Evolutionary conservation across 2,329 filamentous ascomycete species (phyloP).

Genomic region (Dothideomycetes sp.): DNA sequence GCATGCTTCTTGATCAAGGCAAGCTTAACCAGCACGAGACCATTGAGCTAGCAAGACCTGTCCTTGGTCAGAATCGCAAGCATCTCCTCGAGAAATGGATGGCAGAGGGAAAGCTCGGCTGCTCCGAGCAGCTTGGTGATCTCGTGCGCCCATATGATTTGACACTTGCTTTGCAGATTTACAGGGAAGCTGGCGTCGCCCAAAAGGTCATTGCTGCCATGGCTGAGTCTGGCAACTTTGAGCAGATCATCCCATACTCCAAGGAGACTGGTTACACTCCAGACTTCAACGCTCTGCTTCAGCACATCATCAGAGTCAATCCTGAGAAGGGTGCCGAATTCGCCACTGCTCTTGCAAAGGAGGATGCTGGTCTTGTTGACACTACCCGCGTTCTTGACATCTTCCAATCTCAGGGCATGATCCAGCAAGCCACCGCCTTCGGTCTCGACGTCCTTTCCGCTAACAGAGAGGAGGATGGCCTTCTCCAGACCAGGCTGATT

Average conservation of each 20-base stretch:
- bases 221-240: conserved; percentile 91
- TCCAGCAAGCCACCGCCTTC: conserved; percentile 97
- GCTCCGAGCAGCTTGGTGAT: conserved; percentile 93
- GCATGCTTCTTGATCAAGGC: conserved; percentile 92
- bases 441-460: conserved; percentile 89
- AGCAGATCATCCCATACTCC: conserved; percentile 89
- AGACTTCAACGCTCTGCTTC: conserved; percentile 86
- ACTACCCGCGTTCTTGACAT: conserved; percentile 93
- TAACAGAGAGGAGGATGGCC: conserved; percentile 85
- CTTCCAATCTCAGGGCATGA: conserved; percentile 95
- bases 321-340: conserved; percentile 93
- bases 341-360: conserved; percentile 80
- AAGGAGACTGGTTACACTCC: conserved; percentile 78
- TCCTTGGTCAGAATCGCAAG: conserved; percentile 87
- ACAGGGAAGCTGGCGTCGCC: conserved; percentile 78
- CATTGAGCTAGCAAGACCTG: conserved; percentile 82
- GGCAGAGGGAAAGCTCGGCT: conserved; percentile 88
- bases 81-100: conserved; percentile 97
- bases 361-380: conserved; percentile 79
- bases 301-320: conserved; percentile 84
- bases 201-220: conserved; percentile 93
- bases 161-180: conserved; percentile 76
- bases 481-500: conserved; percentile 84
- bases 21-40: conserved; percentile 87
- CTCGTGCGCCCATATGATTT: conserved; percentile 83